Evolutionary conservation across 805 yeast genomes (phyloP).

Genomic region (Pichia californica): DNA sequence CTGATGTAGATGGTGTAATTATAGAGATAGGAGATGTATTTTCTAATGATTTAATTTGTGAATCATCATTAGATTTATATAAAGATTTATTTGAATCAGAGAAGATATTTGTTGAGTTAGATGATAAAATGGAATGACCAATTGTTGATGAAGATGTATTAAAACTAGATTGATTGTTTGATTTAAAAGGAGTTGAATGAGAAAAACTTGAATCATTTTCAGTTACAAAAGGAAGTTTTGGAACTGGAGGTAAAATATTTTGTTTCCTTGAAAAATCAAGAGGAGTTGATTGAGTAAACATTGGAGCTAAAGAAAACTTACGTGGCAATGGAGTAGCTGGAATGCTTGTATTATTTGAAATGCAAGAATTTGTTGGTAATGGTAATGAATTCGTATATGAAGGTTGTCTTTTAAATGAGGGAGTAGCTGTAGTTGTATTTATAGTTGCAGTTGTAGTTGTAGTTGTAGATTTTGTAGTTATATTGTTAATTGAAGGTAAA

Average conservation of each 20-base stretch:
- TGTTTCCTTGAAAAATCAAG: conserved; percentile 1
- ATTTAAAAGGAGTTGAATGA: conserved; percentile 9
- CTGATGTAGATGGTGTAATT: background rate
- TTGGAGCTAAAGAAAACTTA: conserved; percentile 20
- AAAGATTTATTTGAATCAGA: background rate
- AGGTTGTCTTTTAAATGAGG: background rate
- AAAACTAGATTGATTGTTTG: background rate
- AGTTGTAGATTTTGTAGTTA: conserved; percentile 24
- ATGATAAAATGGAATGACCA: background rate
- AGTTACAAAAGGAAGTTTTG: background rate
- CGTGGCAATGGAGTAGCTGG: conserved; percentile 20
- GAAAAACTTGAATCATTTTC: background rate
- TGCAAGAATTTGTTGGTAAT: background rate
- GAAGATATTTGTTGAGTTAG: background rate
- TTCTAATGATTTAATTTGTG: no score
- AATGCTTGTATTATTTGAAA: background rate
- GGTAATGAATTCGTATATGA: background rate
- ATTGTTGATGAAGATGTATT: background rate
- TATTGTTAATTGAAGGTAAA: conserved; percentile 22
- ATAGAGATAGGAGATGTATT: no score
- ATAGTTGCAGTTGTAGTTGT: conserved; percentile 8
- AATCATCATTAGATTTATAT: background rate
- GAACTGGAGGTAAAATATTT: background rate
- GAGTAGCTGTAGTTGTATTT: background rate
- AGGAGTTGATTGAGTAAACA: conserved; percentile 18